Percentiles rank a stretch among this genome's conserved stretches.
Conservation (phyloP, 2,329 filamentous ascomycete species). For the Aureobasidium namibiae region DNA sequence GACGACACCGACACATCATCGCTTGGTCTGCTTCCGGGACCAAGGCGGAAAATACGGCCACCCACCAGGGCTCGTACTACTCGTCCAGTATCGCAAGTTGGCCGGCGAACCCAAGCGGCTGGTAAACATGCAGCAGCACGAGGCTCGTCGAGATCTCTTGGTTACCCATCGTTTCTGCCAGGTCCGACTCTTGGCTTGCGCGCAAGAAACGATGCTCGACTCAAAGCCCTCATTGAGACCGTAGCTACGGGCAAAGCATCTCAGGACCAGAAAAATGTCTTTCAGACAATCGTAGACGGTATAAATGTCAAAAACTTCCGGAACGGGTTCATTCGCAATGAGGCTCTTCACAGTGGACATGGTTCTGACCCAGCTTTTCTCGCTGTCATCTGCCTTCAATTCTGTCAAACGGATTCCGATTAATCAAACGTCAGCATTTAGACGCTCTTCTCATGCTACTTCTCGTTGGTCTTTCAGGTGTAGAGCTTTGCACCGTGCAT, state of each 20-base stretch:
- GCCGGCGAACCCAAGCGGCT: neutral
- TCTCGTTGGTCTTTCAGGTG: too few relatives aligned
- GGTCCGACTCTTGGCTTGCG: conserved; percentile 68
- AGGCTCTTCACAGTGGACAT: too few relatives aligned
- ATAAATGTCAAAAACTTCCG: conserved; percentile 44
- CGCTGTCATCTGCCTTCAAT: too few relatives aligned
- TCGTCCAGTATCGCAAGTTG: neutral
- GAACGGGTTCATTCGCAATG: too few relatives aligned
- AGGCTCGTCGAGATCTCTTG: conserved; percentile 49
- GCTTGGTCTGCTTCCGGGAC: neutral
- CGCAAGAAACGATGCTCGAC: conserved; percentile 61
- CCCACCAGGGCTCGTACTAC: neutral
- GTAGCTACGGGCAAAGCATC: conserved; percentile 69
- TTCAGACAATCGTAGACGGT: conserved; percentile 73
- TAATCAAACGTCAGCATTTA: too few relatives aligned
- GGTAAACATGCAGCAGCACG: conserved; percentile 13
- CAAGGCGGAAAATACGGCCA: neutral
- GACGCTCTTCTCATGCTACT: too few relatives aligned
- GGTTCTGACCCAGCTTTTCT: too few relatives aligned
- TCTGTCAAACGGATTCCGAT: too few relatives aligned
- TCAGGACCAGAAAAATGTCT: conserved; percentile 62
- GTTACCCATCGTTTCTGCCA: conserved; percentile 73
- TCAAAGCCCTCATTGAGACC: conserved; percentile 74
- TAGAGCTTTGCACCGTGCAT: too few relatives aligned
- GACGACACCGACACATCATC: neutral